Percentiles rank a stretch among this genome's conserved stretches.
Conservation (phyloP, 257 asterid genomes). For the Solanum peruvianum region DNA sequence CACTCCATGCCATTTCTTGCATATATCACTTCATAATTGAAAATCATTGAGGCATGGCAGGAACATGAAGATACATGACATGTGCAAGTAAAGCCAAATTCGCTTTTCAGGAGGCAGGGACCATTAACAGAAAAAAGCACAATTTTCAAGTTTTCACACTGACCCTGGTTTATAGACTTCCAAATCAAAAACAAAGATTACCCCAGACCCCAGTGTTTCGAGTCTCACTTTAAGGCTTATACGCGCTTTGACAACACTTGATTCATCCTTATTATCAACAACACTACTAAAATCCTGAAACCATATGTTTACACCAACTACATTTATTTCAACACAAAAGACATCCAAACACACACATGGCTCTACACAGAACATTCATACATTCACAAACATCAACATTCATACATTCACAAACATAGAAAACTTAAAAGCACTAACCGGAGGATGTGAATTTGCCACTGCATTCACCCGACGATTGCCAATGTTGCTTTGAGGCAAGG, state of each 20-base stretch:
- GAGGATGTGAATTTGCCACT: constrained; percentile 1
- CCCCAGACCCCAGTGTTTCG: background rate
- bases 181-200: background rate
- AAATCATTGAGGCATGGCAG: background rate
- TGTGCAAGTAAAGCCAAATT: background rate
- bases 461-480: background rate
- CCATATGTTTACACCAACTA: background rate
- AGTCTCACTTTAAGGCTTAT: background rate
- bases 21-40: background rate
- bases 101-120: background rate
- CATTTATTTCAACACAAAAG: background rate
- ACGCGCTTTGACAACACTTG: background rate
- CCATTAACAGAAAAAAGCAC: background rate
- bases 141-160: background rate
- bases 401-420: background rate
- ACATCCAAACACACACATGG: background rate
- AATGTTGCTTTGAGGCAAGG: constrained; percentile 6
- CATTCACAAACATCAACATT: background rate
- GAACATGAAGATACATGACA: background rate
- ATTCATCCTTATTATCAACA: background rate
- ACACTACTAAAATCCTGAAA: background rate
- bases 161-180: background rate
- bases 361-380: background rate
- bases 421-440: constrained; percentile 27
- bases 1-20: background rate